phyloP scores from a whole-genome alignment of 495 filamentous ascomycete species.

The Bryoglossum gracile region DNA sequence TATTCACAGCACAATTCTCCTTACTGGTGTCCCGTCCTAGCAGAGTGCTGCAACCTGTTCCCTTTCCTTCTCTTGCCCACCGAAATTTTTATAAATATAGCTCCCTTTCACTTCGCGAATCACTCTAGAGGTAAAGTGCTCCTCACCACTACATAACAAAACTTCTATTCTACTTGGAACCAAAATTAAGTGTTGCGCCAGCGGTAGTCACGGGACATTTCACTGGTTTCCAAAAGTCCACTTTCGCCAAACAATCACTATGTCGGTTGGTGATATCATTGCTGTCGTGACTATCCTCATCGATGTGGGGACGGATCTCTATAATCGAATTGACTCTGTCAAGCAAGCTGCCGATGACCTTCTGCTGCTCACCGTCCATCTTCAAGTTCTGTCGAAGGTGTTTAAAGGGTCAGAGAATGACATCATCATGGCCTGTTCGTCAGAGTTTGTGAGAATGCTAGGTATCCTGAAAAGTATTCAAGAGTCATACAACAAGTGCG shows the following conservation, averaged over 20 bases:
- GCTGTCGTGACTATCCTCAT: constrained; percentile 22
- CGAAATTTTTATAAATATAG: not conserved
- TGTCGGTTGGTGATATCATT: constrained; percentile 14
- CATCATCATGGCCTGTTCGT: constrained; percentile 22
- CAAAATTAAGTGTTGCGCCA: not conserved
- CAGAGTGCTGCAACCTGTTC: not conserved
- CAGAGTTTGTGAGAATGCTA: constrained; percentile 23
- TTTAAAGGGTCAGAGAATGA: constrained; percentile 22
- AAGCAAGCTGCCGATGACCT: constrained; percentile 24
- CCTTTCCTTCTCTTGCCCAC: not conserved
- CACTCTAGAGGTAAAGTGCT: not conserved
- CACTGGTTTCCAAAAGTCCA: not conserved
- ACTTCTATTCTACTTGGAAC: not conserved
- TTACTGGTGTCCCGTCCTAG: not conserved
- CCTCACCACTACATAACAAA: not conserved
- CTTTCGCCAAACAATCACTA: not conserved
- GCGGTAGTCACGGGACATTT: not conserved
- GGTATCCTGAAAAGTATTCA: constrained; percentile 23
- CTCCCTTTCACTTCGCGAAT: not conserved
- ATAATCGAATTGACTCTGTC: constrained; percentile 19
- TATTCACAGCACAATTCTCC: not conserved
- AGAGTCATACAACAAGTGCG: constrained; percentile 21
- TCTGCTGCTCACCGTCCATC: constrained; percentile 20
- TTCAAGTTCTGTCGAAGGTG: constrained; percentile 22
- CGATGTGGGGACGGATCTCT: constrained; percentile 20